Evolutionary conservation across 2,329 filamentous ascomycete species (phyloP).

Genomic region (Teratosphaeria zuluensis): DNA sequence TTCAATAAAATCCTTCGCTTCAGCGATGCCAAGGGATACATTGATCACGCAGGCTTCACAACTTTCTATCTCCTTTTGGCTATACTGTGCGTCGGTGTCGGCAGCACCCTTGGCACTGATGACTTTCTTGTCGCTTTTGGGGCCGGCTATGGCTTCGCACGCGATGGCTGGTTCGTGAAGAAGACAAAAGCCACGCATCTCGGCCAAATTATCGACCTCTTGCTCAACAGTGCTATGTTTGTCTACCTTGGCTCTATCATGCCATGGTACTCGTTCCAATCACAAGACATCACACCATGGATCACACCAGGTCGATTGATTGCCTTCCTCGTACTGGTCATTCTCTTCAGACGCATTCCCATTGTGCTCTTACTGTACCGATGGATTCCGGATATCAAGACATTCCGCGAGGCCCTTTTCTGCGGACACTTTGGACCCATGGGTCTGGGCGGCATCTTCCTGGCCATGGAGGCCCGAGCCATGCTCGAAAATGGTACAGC

Average conservation of each 20-base stretch:
- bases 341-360: conserved; percentile 44
- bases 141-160: conserved; percentile 46
- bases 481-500: conserved; percentile 42
- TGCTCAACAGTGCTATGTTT: conserved; percentile 48
- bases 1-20: conserved; percentile 43
- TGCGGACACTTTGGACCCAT: conserved; percentile 50
- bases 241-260: conserved; percentile 48
- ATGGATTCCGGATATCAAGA: conserved; percentile 40
- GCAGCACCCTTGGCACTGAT: conserved; percentile 42
- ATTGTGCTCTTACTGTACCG: conserved; percentile 40
- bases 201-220: conserved; percentile 43
- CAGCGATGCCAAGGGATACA: conserved; percentile 35
- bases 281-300: conserved; percentile 29
- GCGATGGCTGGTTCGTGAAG: conserved; percentile 44
- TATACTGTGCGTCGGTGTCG: conserved; percentile 42
- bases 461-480: conserved; percentile 46
- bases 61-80: conserved; percentile 49
- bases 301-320: conserved; percentile 34
- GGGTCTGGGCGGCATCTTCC: conserved; percentile 47
- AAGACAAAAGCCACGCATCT: conserved; percentile 38
- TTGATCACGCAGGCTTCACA: conserved; percentile 41
- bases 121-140: conserved; percentile 49
- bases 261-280: conserved; percentile 39
- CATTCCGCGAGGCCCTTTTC: conserved; percentile 45
- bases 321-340: conserved; percentile 39